Evolutionary conservation across 1,284 basidiomycete species (phyloP), one percentile per base, ranked within the genome.

Genomic region (Ganoderma meredithae): DNA sequence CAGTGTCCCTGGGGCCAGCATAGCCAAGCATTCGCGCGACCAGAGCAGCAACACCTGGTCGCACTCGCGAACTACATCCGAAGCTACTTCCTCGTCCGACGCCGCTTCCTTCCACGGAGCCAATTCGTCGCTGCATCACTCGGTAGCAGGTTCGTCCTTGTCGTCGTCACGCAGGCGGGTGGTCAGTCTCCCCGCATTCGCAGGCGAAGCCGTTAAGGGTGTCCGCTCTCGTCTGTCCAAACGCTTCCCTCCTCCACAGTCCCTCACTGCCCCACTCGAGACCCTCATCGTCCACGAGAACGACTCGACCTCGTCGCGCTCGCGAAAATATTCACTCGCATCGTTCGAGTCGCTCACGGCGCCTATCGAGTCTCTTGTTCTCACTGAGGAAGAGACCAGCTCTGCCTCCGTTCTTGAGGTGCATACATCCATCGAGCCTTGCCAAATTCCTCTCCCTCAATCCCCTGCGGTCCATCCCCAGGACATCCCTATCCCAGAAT

Each of bases 341-440:
- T 69, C 71, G 0, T 43, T 68, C 33, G 64, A 70, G 62, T 67
- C 69, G 27, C 63, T 72, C 33, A 72, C 71, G 1, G 68, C 71
- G n/a, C 71, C 71, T 1, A 43, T 70, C 17, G 69, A 70, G 44
- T 55, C 65, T 2, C 63, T 67, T 47, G 63, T 69, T 31, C 60
- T 66, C 0, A 3, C 17, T 40, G 61, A 65, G 49, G 43, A 61
- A 27, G 44, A 58, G 47, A 49, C 47, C 2, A 8, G 49, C 9
- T 36, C 47, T 1, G 13, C 12, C 12, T 22, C 40, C 22, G 15
- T n/a, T 4, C 36, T 56, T n/a, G 27, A 60, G 58, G n/a, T 22
- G 52, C 52, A 55, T 55, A 55, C 31, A 19, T 3, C 27, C 22
- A 17, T 36, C 33, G 58, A 66, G 19, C 60, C 62, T 44, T 33